Evolutionary conservation across 2,329 filamentous ascomycete species (phyloP).

Genomic region (Sclerotinia borealis): DNA sequence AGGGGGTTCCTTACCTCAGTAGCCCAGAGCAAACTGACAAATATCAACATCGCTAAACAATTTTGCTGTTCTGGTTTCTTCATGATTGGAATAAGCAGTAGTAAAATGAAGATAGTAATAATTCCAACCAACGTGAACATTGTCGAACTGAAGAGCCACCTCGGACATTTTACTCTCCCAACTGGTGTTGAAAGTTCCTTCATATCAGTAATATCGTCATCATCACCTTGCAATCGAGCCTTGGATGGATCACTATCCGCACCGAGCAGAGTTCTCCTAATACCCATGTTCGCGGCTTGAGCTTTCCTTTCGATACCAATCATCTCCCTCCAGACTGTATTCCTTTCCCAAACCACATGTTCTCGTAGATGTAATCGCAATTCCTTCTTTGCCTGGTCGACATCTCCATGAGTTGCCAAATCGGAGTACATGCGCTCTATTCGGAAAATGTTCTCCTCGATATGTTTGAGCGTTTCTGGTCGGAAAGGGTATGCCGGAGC

Average conservation of each 20-base stretch:
- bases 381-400: slow-evolving; percentile 71
- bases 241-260: slow-evolving; percentile 61
- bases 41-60: slow-evolving; percentile 85
- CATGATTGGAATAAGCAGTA: slow-evolving; percentile 78
- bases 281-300: slow-evolving; percentile 85
- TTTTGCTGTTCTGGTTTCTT: slow-evolving; percentile 87
- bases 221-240: slow-evolving; percentile 78
- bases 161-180: slow-evolving; percentile 67
- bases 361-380: slow-evolving; percentile 85
- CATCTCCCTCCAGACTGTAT: slow-evolving; percentile 98
- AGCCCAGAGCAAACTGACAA: slow-evolving; percentile 92
- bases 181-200: slow-evolving; percentile 75
- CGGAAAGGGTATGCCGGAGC: slow-evolving; percentile 77
- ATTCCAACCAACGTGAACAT: slow-evolving; percentile 71
- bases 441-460: slow-evolving; percentile 66
- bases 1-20: slow-evolving; percentile 63
- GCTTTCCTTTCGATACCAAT: slow-evolving; percentile 95
- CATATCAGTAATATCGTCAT: slow-evolving; percentile 52
- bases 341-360: slow-evolving; percentile 97
- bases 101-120: slow-evolving; percentile 63
- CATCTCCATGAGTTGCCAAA: slow-evolving; percentile 76
- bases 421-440: slow-evolving; percentile 78
- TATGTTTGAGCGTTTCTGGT: slow-evolving; percentile 58
- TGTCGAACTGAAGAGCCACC: slow-evolving; percentile 77
- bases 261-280: slow-evolving; percentile 71